Base-by-base conservation (phyloP, 2,329 filamentous ascomycete genomes). In the Waltergamsia citrina region DNA sequence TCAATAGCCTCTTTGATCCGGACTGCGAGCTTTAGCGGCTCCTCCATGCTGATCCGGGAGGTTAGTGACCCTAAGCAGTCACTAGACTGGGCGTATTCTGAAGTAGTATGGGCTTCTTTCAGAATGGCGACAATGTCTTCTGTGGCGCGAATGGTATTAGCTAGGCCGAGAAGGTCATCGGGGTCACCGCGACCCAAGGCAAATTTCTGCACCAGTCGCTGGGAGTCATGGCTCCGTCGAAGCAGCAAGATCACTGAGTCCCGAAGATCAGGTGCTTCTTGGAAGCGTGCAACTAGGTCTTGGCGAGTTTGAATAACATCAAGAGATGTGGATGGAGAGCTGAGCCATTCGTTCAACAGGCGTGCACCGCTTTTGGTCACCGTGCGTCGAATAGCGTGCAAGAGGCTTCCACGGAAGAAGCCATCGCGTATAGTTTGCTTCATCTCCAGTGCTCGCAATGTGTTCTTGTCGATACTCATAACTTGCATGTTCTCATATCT, bases 401-500 rank as follows among this genome's bases (percentile, higher is more conserved):
- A 63, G 28, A 98, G 63, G 50, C 88, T 95, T 5, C 92, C 92
- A 42, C 81, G 78, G 25, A 82, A 81, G 15, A 71, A 59, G 3
- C 83, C 79, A 46, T 96, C 90, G 32, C 82, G 74, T 33, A 94
- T 77, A 0, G 92, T 96, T 51, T 79, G 78, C 43, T 85, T 78
- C 43, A 98, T 85, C 56, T 98, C 92, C 5, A 98, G 68, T 2
- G 88, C 85, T 38, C 85, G 74, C 59, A 98, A 71, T 43, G 83
- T 95, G 50, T 88, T 94, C 51, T 82, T 88, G 60, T 98, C 92
- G 44, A 98, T 93, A 33, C 65, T 72, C 85, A 98, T 92, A 42
- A 82, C 78, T 41, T 93, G 76, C 49, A 84, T 67, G 33, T 74
- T 69, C 43, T 83, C 76, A 44, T 85, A 74, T 38, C 85, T 80